Evolutionary conservation across 2,329 filamentous ascomycete species (phyloP), one percentile per base, ranked within the genome.

Genomic region (Fusarium heterosporum): DNA sequence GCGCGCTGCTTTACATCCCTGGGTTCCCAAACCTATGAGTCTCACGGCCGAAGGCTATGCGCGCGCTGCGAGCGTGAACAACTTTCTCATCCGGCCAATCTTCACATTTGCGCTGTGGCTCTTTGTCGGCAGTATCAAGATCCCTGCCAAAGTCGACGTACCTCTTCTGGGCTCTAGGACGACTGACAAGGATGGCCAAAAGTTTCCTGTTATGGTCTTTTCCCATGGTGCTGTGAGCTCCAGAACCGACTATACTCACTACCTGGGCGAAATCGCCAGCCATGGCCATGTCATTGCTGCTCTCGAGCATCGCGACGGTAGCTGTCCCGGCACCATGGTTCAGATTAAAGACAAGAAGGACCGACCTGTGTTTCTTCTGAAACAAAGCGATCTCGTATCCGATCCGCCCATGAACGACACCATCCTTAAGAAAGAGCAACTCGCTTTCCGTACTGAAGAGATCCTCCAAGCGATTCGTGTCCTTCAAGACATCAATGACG

Each of bases 241-340:
- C 1, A 74, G 83, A 22, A 84, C 82, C 2, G 83, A 85, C 69
- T 86, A 86, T 73, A 84, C 83, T 0, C 77, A 84, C 71, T 85
- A 81, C 66, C 77, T 83, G 16, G 82, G 82, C 57, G 81, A 84
- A 57, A 76, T 85, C 2, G 83, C 84, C 10, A 82, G 80, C n/a
- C 77, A 79, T 2, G 84, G 84, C 10, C 77, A 80, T 49, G 73
- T 86, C 16, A 79, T 85, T 29, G 84, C 82, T 36, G 80, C 83
- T 32, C 60, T 85, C 12, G 84, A 85, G 69, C 84, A 86, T 68
- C 80, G 84, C 39, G 84, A 86, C 56, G 84, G 84, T 9, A 84
- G 82, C 55, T 80, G 79, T 13, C 83, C 84, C 0, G 83, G 82
- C 0, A 78, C 80, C 3, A 53, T 79, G 34, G 74, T 85, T 54